Percentiles rank a stretch among this genome's conserved stretches.
These are phyloP conservation scores for Rhodosporidiobolus sp. DNA, from an alignment of 768 basidiomycete genomes.

Conservation along the genomic window DNA sequence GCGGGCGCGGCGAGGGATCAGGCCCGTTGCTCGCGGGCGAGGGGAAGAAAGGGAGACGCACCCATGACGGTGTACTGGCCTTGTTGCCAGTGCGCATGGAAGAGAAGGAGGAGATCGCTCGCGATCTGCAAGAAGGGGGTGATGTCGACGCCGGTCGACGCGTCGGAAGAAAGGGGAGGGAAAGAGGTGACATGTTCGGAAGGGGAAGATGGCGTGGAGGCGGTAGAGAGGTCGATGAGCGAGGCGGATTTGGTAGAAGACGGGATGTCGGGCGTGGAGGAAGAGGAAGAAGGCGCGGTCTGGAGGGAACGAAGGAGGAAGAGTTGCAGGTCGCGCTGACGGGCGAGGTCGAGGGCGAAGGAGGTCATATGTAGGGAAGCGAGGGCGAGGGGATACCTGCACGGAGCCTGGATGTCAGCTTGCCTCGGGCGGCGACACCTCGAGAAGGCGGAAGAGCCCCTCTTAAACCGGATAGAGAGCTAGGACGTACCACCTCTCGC, in stretches of 20 bases:
- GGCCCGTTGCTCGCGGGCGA: not conserved
- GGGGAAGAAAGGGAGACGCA: not conserved
- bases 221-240: not conserved
- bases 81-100: constrained; percentile 34
- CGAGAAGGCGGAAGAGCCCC: too few species aligned
- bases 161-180: not conserved
- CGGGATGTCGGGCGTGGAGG: not conserved
- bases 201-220: not conserved
- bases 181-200: not conserved
- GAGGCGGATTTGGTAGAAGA: not conserved
- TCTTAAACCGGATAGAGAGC: too few species aligned
- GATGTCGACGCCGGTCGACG: not conserved
- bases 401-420: not conserved
- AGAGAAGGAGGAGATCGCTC: constrained; percentile 26
- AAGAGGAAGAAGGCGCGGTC: not conserved
- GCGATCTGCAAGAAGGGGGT: constrained; percentile 17
- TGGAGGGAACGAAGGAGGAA: constrained; percentile 28
- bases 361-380: constrained; percentile 37
- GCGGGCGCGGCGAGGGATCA: not conserved
- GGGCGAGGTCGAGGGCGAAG: constrained; percentile 30
- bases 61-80: constrained; percentile 27
- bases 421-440: too few species aligned
- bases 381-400: constrained; percentile 37
- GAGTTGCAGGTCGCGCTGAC: constrained; percentile 37
- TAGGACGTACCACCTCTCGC: constrained; percentile 18